Base-by-base conservation (phyloP, 1,284 basidiomycete genomes). In the Cryptococcus maquisensis region DNA sequence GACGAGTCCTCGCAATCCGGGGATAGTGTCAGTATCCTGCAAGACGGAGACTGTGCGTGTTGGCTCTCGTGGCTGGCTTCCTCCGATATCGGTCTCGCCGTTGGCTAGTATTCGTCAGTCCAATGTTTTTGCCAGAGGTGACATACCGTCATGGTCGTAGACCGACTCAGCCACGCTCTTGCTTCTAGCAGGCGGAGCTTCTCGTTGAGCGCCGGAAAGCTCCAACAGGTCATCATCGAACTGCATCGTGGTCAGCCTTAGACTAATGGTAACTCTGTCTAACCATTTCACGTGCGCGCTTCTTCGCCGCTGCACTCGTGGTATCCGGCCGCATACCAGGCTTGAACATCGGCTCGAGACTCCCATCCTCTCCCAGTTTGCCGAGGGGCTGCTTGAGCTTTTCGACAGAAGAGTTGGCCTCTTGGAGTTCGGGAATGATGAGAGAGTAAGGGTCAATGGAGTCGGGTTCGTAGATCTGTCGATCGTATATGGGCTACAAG, bases 401-500 rank as follows among this genome's bases (percentile, higher is more conserved):
- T 20, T 9, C 13, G 16, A 44, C 23, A 4, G 50, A 16, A 9
- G 43, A 13, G 21, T 36, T n/a, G 3, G 54, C 35, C 4, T n/a
- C 28, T 12, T 42, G 13, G 15, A 47, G 54, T 23, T 51, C 28
- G 16, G 42, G 28, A 37, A 40, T 18, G 41, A 42, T 35, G 6
- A 48, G 32, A 5, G 47, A 28, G 23, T 55, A 52, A 3, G 51
- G 28, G 32, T 59, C 50, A 16, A 32, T 2, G 4, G 52, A 24
- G 5, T 20, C 23, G 1, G 37, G 26, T 8, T 59, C 53, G 47
- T 49, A 59, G 0, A 16, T 20, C 10, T 13, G 6, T 16, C 57
- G 50, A 44, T 59, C 57, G 20, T 55, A 51, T 15, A 41, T 45
- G 21, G 56, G 49, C 52, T 57, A 43, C 18, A 18, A 15, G 24